Base-by-base conservation (phyloP, 2,329 filamentous ascomycete species). In the Ceratocystis eucalypticola region DNA sequence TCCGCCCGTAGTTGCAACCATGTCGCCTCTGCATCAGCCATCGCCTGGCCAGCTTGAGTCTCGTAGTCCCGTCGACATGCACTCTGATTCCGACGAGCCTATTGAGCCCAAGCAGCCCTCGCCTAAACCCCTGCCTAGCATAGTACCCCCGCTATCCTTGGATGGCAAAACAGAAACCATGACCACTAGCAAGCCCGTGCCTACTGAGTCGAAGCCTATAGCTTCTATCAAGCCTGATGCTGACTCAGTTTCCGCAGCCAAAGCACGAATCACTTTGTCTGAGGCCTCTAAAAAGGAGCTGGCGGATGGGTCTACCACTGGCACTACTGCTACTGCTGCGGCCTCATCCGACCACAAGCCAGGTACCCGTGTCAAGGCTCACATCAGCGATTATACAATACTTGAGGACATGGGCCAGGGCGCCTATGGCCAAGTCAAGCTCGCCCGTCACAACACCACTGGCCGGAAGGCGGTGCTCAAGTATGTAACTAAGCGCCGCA, bases 381-480 rank as follows among this genome's bases (percentile, higher is more conserved):
- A 84, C 0, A 97, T 99, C 70, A 81, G 88, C 65, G 91, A 96
- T 74, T 99, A 96, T 74, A 82, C 87, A 53, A 93, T 99, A 68
- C 79, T 99, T 12, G 94, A 99, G 76, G 94, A 99, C 68, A 97
- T 99, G 93, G 94, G 94, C 3, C 91, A 96, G 76, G 94, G 94
- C 50, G 94, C 94, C 1, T 99, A 99, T 74, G 94, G 94, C 1
- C 93, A 99, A 76, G 94, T 99, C 67, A 99, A 99, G 75, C 82
- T 99, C 61, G 93, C 89, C 64, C 85, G 92, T 37, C 88, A 94
- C 77, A 95, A 92, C 77, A 85, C 86, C 71, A 84, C 82, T 64
- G 84, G 84, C 64, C 88, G 87, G 74, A 96, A 95, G 76, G 88
- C 95, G 69, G 93, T 99, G 22, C 82, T 99, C 73, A 99, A 99